Evolutionary conservation across 192 early-diverging fungal genomes (phyloP).

Genomic region (Paraglomus brasilianum): DNA sequence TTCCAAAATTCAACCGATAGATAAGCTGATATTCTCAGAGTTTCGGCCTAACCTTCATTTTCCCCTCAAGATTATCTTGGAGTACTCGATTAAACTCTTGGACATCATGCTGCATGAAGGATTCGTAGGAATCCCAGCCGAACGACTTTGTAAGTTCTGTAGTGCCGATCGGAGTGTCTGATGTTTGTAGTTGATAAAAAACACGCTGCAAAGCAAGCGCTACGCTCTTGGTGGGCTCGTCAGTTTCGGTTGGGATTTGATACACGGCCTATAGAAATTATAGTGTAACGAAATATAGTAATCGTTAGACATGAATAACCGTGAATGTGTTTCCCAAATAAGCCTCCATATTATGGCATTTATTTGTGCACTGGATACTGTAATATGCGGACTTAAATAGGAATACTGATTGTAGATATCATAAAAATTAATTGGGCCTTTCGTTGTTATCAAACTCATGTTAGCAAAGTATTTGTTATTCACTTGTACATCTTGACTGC

Average conservation of each 20-base stretch:
- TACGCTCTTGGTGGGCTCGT: conserved; percentile 85
- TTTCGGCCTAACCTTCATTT: conserved; percentile 87
- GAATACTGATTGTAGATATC: too few species aligned
- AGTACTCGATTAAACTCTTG: conserved; percentile 97
- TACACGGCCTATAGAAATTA: conserved; percentile 62
- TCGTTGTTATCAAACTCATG: too few species aligned
- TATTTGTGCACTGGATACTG: too few species aligned
- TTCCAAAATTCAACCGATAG: background rate
- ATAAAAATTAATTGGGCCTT: too few species aligned
- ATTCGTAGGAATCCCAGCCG: conserved; percentile 95
- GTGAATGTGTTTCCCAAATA: too few species aligned
- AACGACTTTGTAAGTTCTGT: conserved; percentile 96
- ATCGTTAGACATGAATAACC: too few species aligned
- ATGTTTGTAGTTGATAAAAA: conserved; percentile 87
- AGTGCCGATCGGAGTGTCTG: conserved; percentile 75
- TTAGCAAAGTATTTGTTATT: too few species aligned
- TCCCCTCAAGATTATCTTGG: conserved; percentile 93
- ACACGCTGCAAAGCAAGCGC: conserved; percentile 90
- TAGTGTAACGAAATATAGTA: background rate
- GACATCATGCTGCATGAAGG: conserved; percentile 98
- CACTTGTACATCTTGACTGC: too few species aligned
- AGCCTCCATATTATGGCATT: too few species aligned
- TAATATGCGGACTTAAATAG: too few species aligned
- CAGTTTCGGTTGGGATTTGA: conserved; percentile 87
- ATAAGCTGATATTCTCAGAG: background rate